phyloP scores from a whole-genome alignment of 2,329 filamentous ascomycete species.

The Penicillium sp. region DNA sequence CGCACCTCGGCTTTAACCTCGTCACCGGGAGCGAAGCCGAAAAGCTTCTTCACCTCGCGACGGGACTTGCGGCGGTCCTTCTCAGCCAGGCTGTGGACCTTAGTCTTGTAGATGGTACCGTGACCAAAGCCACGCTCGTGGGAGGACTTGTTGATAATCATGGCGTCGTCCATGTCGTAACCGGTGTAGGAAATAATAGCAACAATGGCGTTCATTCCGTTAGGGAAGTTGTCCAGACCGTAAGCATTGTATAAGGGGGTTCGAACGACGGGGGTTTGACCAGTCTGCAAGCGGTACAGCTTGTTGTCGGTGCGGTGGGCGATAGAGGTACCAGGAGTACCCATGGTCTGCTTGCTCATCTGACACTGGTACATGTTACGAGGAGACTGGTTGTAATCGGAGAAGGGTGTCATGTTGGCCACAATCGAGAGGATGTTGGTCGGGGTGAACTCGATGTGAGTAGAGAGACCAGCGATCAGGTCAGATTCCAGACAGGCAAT shows the following conservation, averaged over 20 bases:
- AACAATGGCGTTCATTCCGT: slow-evolving; percentile 91
- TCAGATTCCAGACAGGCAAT: slow-evolving; percentile 90
- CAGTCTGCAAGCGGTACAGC: slow-evolving; percentile 88
- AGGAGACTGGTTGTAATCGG: slow-evolving; percentile 96
- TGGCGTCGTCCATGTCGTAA: slow-evolving; percentile 99
- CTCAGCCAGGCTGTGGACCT: slow-evolving; percentile 83
- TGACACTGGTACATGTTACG: slow-evolving; percentile 99
- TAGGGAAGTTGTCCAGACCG: slow-evolving; percentile 96
- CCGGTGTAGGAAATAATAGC: slow-evolving; percentile 98
- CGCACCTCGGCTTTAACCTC: slow-evolving; percentile 70
- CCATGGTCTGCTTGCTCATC: slow-evolving; percentile 99
- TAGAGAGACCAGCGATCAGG: slow-evolving; percentile 82
- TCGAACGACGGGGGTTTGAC: slow-evolving; percentile 90
- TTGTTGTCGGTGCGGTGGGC: slow-evolving; percentile 95
- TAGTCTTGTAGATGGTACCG: slow-evolving; percentile 97
- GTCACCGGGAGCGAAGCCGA: slow-evolving; percentile 82
- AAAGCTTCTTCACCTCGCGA: slow-evolving; percentile 75
- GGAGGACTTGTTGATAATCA: slow-evolving; percentile 98
- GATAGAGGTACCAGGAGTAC: slow-evolving; percentile 83
- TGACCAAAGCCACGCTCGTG: slow-evolving; percentile 95
- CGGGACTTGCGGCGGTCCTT: slow-evolving; percentile 65
- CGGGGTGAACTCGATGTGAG: slow-evolving; percentile 89
- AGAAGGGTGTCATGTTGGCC: slow-evolving; percentile 98
- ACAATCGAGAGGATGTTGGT: slow-evolving; percentile 97
- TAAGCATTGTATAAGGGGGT: slow-evolving; percentile 94